A percentile compares a stretch with the other conserved stretches of the same genome.
These are phyloP conservation scores for Lasiosphaeria miniovina DNA, from an alignment of 495 filamentous ascomycete species.

Conservation along the genomic window DNA sequence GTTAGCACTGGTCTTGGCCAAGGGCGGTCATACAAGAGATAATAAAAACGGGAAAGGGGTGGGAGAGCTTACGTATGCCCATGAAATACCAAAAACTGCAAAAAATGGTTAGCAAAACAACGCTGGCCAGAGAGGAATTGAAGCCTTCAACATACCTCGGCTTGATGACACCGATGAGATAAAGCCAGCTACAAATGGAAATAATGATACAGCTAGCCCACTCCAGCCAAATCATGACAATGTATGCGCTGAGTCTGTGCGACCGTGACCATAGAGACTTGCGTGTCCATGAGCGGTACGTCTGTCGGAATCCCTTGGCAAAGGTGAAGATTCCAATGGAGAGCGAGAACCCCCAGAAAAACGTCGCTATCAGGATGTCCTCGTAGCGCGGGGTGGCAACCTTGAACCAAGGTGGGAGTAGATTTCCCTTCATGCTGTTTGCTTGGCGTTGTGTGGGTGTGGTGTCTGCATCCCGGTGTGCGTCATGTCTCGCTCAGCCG, in stretches of 20 bases:
- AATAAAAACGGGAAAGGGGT: neutral
- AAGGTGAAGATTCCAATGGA: conserved; percentile 19
- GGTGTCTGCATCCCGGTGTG: neutral
- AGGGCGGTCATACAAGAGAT: neutral
- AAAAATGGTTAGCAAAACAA: neutral
- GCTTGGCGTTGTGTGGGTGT: neutral
- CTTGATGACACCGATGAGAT: conserved; percentile 17
- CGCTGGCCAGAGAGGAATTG: too few relatives aligned
- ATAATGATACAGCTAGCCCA: conserved; percentile 15
- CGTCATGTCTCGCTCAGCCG: too few relatives aligned
- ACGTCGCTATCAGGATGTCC: conserved; percentile 27
- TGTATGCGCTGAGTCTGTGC: conserved; percentile 20
- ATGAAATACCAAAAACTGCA: conserved; percentile 25
- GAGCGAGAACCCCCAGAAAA: conserved; percentile 30
- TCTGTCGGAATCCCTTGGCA: conserved; percentile 28
- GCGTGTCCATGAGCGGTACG: conserved; percentile 21
- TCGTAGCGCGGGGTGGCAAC: neutral
- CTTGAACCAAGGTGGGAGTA: neutral
- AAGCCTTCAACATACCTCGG: too few relatives aligned
- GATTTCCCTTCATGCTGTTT: neutral
- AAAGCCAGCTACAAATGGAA: conserved; percentile 27
- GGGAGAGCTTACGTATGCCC: conserved; percentile 21
- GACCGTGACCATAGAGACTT: too few relatives aligned
- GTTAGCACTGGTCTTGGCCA: neutral
- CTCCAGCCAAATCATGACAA: conserved; percentile 34